Base-by-base conservation (phyloP, 139 green algal species). In the Tetratostichococcus sp. region DNA sequence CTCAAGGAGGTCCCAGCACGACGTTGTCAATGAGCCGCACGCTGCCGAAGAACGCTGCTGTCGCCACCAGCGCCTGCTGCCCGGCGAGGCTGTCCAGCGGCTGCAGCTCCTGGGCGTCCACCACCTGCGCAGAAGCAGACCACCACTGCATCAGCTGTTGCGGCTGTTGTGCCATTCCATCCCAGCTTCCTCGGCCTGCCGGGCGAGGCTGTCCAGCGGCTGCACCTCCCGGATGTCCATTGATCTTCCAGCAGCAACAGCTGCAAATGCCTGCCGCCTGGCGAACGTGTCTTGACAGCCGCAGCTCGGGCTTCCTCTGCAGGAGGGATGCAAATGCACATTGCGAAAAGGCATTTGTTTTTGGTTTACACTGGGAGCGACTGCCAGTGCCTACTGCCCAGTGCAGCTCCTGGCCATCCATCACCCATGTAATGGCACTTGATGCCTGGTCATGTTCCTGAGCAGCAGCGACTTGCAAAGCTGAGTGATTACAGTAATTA, bases 1-100 rank as follows among this genome's bases (percentile, higher is more conserved):
- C n/a, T 50, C 39, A 62, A 31, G 43, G 5, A 39, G 28, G 32
- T 35, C 72, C 58, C 2, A 96, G 72, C 25, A 93, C 90, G 0
- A 88, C 86, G 77, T 99, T 99, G 85, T 99, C 95, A 43, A 99
- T 94, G 19, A 99, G 82, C 6, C 95, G 84, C 26, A 99, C 95
- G 16, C 72, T 87, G 25, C 91, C 91, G 76, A 94, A 98, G 6
- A 81, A 79, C 3, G 87, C 94, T 11, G 94, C 95, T 16, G 97
- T 84, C 0, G 91, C 89, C 32, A 97, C 58, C 58, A 97, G 74
- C 43, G 74, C 81, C 1, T 81, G 59, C 69, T 84, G 80, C 17
- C 69, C 57, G 6, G n/a, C 21, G 0, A 87, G 43, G 32, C 83
- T 70, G 1, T 69, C 30, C 19, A 95, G 31, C 1, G 82, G 69